phyloP scores from a whole-genome alignment of 2,329 filamentous ascomycete genomes.

The Arthrobotrys sinensis region DNA sequence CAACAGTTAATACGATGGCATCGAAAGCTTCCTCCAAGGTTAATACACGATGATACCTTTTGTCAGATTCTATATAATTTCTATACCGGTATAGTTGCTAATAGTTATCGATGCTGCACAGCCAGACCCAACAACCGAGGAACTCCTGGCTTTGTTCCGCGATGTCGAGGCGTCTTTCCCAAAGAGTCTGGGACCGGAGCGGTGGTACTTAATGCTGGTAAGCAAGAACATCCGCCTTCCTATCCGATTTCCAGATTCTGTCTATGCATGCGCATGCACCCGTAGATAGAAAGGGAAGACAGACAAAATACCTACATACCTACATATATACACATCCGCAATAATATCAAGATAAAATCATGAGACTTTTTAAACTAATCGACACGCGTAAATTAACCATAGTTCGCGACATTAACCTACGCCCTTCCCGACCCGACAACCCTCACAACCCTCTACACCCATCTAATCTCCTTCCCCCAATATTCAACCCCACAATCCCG shows the following conservation, averaged over 20 bases:
- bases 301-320: no score
- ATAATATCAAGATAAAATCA: no score
- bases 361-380: slow-evolving; percentile 32
- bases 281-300: no score
- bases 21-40: background rate
- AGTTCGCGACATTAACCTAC: slow-evolving; percentile 69
- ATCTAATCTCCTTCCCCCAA: slow-evolving; percentile 71
- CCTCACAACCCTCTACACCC: slow-evolving; percentile 72
- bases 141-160: slow-evolving; percentile 68
- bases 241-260: background rate
- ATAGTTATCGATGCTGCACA: background rate
- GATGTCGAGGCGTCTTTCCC: slow-evolving; percentile 69
- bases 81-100: background rate
- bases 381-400: slow-evolving; percentile 52
- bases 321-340: slow-evolving; percentile 53
- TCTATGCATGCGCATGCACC: background rate
- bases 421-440: slow-evolving; percentile 71
- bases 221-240: slow-evolving; percentile 33
- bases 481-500: slow-evolving; percentile 69
- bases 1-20: background rate
- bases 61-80: background rate
- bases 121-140: slow-evolving; percentile 67
- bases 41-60: background rate
- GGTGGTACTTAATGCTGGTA: slow-evolving; percentile 70
- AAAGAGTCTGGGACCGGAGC: slow-evolving; percentile 68